phyloP scores from a whole-genome alignment of 2,329 filamentous ascomycete species.

The Xylariaceae sp. region DNA sequence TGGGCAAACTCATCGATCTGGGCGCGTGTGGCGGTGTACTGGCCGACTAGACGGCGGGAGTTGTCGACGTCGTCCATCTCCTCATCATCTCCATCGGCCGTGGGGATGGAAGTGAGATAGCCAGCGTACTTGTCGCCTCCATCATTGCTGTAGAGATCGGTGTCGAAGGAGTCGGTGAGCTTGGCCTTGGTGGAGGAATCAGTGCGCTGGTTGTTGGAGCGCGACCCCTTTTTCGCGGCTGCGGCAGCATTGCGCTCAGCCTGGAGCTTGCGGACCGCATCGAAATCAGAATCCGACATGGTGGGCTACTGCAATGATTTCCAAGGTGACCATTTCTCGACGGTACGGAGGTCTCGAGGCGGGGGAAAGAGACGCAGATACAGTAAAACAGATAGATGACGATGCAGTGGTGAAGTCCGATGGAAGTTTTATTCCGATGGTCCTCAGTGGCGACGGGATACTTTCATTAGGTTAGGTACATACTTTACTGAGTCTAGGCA shows the following conservation, averaged over 20 bases:
- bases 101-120: slow-evolving; percentile 86
- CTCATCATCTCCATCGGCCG: slow-evolving; percentile 72
- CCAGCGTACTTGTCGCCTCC: slow-evolving; percentile 78
- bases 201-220: slow-evolving; percentile 74
- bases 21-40: slow-evolving; percentile 88
- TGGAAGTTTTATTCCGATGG: too few species aligned
- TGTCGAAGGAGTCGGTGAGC: slow-evolving; percentile 85
- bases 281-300: slow-evolving; percentile 80
- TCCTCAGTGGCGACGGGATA: too few species aligned
- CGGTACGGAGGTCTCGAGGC: too few species aligned
- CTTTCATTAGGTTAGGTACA: too few species aligned
- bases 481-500: too few species aligned
- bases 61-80: slow-evolving; percentile 71
- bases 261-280: slow-evolving; percentile 81
- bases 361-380: too few species aligned
- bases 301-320: slow-evolving; percentile 31
- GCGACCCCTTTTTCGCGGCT: slow-evolving; percentile 75
- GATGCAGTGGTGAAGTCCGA: too few species aligned
- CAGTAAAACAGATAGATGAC: too few species aligned
- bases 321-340: slow-evolving; percentile 28
- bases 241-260: slow-evolving; percentile 84
- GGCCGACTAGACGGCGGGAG: slow-evolving; percentile 77
- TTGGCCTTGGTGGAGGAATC: slow-evolving; percentile 86
- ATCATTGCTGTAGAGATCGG: slow-evolving; percentile 76
- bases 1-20: slow-evolving; percentile 93